These are phyloP conservation scores for Colletotrichum musicola DNA, from an alignment of 2,329 filamentous ascomycete species.

Conservation along the genomic window DNA sequence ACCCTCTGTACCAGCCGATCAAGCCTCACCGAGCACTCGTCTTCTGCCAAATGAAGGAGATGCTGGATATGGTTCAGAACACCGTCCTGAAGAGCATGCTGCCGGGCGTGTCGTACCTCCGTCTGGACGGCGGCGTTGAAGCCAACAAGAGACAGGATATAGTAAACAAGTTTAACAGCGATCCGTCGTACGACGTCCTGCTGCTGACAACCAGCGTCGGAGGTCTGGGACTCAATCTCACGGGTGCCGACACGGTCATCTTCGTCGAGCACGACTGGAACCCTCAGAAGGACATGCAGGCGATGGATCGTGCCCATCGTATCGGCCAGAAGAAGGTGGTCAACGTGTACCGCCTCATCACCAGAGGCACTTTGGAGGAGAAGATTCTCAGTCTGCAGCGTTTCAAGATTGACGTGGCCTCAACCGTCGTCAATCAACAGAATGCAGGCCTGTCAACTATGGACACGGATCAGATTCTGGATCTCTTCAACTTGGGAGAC, in stretches of 20 bases:
- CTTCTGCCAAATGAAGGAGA: constrained; percentile 99
- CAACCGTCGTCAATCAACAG: constrained; percentile 98
- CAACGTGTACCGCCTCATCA: constrained; percentile 97
- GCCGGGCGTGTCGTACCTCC: constrained; percentile 91
- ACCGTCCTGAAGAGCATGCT: constrained; percentile 91
- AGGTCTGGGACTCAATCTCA: constrained; percentile 93
- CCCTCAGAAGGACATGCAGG: constrained; percentile 97
- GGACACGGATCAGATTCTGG: constrained; percentile 98
- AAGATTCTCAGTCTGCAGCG: constrained; percentile 98
- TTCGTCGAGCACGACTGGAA: constrained; percentile 99
- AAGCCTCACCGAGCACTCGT: constrained; percentile 95
- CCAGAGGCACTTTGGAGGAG: constrained; percentile 94
- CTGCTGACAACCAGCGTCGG: constrained; percentile 95
- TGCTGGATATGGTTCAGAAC: constrained; percentile 98
- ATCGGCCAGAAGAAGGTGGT: constrained; percentile 99
- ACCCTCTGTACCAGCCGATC: constrained; percentile 81
- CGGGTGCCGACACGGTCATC: constrained; percentile 97
- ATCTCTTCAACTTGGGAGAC: constrained; percentile 93
- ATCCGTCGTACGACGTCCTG: constrained; percentile 95
- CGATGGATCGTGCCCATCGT: constrained; percentile 98
- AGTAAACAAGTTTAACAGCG: constrained; percentile 98
- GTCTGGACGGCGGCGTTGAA: constrained; percentile 94
- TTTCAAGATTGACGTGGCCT: constrained; percentile 99
- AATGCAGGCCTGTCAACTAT: constrained; percentile 94
- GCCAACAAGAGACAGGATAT: constrained; percentile 95